Evolutionary conservation across 2,329 filamentous ascomycete species (phyloP).

Genomic region (Fusarium pseudograminearum): DNA sequence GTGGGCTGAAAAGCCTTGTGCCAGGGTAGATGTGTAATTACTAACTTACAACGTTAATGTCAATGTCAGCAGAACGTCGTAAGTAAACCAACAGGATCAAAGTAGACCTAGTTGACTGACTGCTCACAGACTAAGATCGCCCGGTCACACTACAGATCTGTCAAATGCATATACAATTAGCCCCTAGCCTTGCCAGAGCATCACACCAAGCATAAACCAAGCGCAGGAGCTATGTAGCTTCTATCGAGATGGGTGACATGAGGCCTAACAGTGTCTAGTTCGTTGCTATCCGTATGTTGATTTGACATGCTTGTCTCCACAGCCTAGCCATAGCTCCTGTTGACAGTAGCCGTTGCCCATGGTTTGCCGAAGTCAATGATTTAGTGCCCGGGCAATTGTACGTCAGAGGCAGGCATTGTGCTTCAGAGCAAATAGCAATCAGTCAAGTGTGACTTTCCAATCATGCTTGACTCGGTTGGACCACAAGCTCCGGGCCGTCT

Average conservation of each 20-base stretch:
- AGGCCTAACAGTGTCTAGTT: background rate
- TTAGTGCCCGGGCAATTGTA: background rate
- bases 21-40: background rate
- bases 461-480: constrained; percentile 8
- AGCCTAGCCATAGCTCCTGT: background rate
- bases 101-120: background rate
- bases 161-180: background rate
- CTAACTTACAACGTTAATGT: background rate
- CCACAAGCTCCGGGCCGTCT: constrained; percentile 16
- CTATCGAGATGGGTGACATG: background rate
- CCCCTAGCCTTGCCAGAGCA: constrained; percentile 4
- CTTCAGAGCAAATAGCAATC: background rate
- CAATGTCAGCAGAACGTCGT: background rate
- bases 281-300: background rate
- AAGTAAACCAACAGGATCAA: background rate
- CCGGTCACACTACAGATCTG: background rate
- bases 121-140: background rate
- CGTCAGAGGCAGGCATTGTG: background rate
- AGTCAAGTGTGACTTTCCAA: background rate
- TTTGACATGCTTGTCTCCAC: background rate
- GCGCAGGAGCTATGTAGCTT: constrained; percentile 13
- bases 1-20: background rate
- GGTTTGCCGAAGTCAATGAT: background rate
- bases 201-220: background rate
- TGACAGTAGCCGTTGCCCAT: background rate